Percentiles rank a stretch among this genome's conserved stretches.
These are phyloP conservation scores for Aegilops speltoides DNA, from an alignment of 176 grass and related monocot genomes.

Conservation along the genomic window DNA sequence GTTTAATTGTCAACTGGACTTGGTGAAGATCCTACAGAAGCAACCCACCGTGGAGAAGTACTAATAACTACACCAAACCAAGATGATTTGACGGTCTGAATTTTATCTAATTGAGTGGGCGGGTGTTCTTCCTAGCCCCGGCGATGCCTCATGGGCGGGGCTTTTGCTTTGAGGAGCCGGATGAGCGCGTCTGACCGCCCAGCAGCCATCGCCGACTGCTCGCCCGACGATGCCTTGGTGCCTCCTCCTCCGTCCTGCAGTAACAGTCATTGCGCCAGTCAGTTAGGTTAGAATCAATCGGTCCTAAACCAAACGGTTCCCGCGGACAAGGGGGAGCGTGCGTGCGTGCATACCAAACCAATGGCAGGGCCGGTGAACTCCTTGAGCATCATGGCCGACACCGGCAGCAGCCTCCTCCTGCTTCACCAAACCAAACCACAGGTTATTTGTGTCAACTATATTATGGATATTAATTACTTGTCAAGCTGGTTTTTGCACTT, in stretches of 20 bases:
- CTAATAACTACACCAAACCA: too few species aligned
- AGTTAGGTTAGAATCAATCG: not conserved
- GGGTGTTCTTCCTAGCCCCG: not conserved
- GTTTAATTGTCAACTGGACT: too few species aligned
- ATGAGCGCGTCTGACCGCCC: slow-evolving; percentile 17
- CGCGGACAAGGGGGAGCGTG: too few species aligned
- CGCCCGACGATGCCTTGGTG: too few species aligned
- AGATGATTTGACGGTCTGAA: too few species aligned
- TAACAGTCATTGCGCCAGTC: not conserved
- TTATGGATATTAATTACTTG: too few species aligned
- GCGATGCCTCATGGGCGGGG: not conserved
- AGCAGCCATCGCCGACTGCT: not conserved
- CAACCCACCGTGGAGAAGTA: too few species aligned
- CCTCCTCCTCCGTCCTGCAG: slow-evolving; percentile 29
- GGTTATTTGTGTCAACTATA: not conserved
- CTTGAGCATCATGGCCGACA: slow-evolving; percentile 49
- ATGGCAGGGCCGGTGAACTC: slow-evolving; percentile 43
- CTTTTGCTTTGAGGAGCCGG: not conserved
- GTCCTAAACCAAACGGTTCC: not conserved
- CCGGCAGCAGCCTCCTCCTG: slow-evolving; percentile 60
- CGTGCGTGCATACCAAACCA: not conserved
- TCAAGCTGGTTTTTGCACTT: not conserved
- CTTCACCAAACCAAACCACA: slow-evolving; percentile 3
- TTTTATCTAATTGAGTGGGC: too few species aligned
- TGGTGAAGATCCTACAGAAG: too few species aligned